Base-by-base conservation (phyloP, 169 alveolate genomes). In the Eimeria zaria region DNA sequence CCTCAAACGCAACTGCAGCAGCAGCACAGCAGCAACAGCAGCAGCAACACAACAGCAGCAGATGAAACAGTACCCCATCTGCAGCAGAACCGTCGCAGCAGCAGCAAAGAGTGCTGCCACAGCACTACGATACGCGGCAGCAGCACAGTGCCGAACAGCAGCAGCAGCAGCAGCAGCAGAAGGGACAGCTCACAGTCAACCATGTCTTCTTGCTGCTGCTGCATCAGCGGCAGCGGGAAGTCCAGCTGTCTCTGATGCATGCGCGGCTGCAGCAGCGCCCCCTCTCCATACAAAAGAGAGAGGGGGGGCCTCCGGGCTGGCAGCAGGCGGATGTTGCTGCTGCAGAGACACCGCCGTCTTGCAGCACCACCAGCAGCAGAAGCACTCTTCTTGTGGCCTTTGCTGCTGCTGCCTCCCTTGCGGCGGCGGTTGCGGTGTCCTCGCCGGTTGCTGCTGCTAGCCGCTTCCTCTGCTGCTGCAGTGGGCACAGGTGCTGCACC, bases 91-190 rank as follows among this genome's bases (percentile, higher is more conserved):
- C 89, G 22, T 76, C 58, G 36, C 87, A 48, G 69, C 11, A 41
- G 55, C 81, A 71, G 81, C 87, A 22, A 76, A 12, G 33, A 44
- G 30, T 48, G 87, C 87, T 41, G 62, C 48, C 27, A n/a, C 62
- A 39, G 88, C 88, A 33, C 16, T 62, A 36, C 36, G 62, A 41
- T 2, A 14, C 4, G 58, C 22, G 55, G 48, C 64, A 81, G 71
- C 69, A 81, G 69, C 73, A 27, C 80, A 33, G 20, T 3, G 22
- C 41, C 2, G 80, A 33, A 9, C 80, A 81, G 73, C 89, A 9
- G 73, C 51, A 80, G 89, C 89, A 81, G 73, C 51, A 44, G 58
- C 58, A 76, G 88, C 88, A 78, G 64, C 88, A 78, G 64, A 71
- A 81, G 60, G 46, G 12, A 60, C 71, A 51, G 48, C 90, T 81